Evolutionary conservation across 202 grass and related monocot genomes (phyloP).

Genomic region (Saccharum hybrid): DNA sequence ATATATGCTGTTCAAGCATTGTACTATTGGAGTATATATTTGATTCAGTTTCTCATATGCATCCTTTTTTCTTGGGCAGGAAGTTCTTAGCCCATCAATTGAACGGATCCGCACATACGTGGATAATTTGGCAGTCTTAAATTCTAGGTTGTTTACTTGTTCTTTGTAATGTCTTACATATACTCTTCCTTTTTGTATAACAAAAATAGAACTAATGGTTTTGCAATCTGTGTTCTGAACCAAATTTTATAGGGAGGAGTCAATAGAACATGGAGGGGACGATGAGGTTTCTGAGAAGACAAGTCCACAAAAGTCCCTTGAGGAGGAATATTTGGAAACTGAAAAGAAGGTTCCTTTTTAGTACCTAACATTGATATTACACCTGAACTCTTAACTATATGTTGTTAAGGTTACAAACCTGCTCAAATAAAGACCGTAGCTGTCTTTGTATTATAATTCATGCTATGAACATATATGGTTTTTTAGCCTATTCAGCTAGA

Average conservation of each 20-base stretch:
- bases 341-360: constrained; percentile 79
- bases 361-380: not conserved
- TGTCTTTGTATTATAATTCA: not conserved
- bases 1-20: constrained; percentile 23
- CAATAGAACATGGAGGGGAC: constrained; percentile 49
- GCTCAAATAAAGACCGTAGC: constrained; percentile 34
- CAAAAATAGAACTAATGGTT: not conserved
- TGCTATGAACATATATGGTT: constrained; percentile 9
- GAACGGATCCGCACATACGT: constrained; percentile 71
- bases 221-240: constrained; percentile 29
- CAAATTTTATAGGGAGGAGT: constrained; percentile 56
- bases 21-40: constrained; percentile 12
- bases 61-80: constrained; percentile 52
- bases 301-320: constrained; percentile 79
- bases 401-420: not conserved
- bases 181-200: constrained; percentile 9
- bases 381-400: not conserved
- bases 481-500: not conserved
- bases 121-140: constrained; percentile 78
- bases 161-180: constrained; percentile 31
- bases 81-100: constrained; percentile 79
- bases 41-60: constrained; percentile 18
- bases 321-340: constrained; percentile 95
- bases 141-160: constrained; percentile 59
- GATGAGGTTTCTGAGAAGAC: constrained; percentile 65